Evolutionary conservation across 768 basidiomycete genomes (phyloP).

Genomic region (Gelatoporia subvermispora): DNA sequence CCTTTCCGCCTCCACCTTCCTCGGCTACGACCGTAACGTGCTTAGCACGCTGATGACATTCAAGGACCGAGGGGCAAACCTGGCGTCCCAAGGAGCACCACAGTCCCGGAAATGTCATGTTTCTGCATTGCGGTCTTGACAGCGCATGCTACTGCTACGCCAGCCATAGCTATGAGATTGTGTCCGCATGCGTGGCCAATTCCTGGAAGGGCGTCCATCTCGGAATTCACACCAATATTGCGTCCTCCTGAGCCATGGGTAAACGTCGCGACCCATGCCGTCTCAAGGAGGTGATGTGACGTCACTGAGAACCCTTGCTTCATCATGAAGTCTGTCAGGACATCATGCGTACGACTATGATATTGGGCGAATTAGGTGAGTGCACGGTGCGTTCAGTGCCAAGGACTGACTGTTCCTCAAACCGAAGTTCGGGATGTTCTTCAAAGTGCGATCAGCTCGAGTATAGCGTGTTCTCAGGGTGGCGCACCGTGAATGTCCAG

Average conservation of each 20-base stretch:
- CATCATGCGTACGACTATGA: slow-evolving; percentile 65
- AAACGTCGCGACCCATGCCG: slow-evolving; percentile 73
- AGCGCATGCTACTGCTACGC: slow-evolving; percentile 67
- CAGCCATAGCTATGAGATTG: slow-evolving; percentile 74
- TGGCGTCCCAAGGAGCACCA: slow-evolving; percentile 74
- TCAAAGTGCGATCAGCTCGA: slow-evolving; percentile 1
- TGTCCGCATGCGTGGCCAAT: slow-evolving; percentile 74
- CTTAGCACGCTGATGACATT: not conserved
- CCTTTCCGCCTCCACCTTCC: slow-evolving; percentile 74
- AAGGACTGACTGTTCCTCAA: slow-evolving; percentile 54
- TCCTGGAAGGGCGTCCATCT: slow-evolving; percentile 43
- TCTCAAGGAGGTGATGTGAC: slow-evolving; percentile 56
- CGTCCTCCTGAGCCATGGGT: slow-evolving; percentile 61
- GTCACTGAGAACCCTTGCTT: slow-evolving; percentile 62
- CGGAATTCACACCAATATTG: slow-evolving; percentile 76
- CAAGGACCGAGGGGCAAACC: slow-evolving; percentile 33
- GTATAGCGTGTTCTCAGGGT: not conserved
- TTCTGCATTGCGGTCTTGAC: slow-evolving; percentile 60
- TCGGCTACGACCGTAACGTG: slow-evolving; percentile 44
- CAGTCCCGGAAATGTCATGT: slow-evolving; percentile 59
- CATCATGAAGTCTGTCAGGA: slow-evolving; percentile 61
- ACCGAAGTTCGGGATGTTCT: slow-evolving; percentile 71
- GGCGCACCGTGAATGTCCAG: slow-evolving; percentile 65
- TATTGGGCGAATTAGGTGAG: not conserved
- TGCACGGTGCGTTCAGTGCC: not conserved